A percentile compares a stretch with the other conserved stretches of the same genome.
phyloP scores from a whole-genome alignment of 108 stramenopile genomes.

The Nitzschia sp. region DNA sequence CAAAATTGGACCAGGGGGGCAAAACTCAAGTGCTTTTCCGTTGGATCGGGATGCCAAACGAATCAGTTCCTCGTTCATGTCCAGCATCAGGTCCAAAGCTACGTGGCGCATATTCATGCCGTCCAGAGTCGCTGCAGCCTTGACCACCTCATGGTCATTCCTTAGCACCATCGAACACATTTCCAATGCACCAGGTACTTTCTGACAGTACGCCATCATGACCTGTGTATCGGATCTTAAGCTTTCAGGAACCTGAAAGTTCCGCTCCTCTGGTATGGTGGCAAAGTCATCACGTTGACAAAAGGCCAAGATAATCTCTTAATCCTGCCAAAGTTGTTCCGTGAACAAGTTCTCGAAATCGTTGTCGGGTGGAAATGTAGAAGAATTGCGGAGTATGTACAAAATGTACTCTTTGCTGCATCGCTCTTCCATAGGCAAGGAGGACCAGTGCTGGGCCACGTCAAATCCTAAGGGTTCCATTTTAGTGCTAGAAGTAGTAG shows the following conservation, averaged over 20 bases:
- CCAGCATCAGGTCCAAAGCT: constrained; percentile 11
- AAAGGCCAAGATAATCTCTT: constrained; percentile 37
- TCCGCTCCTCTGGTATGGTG: constrained; percentile 20
- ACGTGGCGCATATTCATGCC: constrained; percentile 42
- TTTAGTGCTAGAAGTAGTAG: too few species aligned
- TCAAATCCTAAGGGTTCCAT: constrained; percentile 1
- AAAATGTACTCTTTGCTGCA: constrained; percentile 38
- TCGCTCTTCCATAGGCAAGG: constrained; percentile 16
- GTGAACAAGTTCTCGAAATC: constrained; percentile 40
- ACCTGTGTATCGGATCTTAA: constrained; percentile 31
- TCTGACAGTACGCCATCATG: constrained; percentile 41
- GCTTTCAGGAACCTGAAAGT: constrained; percentile 33
- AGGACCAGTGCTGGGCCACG: constrained; percentile 9
- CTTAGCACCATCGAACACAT: constrained; percentile 30
- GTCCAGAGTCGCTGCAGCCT: constrained; percentile 23
- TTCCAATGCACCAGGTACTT: constrained; percentile 37
- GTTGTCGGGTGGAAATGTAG: constrained; percentile 21
- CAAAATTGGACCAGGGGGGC: constrained; percentile 29
- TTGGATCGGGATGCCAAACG: constrained; percentile 23
- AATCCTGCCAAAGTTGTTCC: constrained; percentile 27
- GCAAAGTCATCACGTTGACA: constrained; percentile 36
- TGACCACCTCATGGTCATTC: constrained; percentile 21
- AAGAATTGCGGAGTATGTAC: constrained; percentile 9
- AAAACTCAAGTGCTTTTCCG: constrained; percentile 37
- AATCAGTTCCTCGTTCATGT: constrained; percentile 21